These are phyloP conservation scores for Chaetomium tenue DNA, from an alignment of 495 filamentous ascomycete genomes.

Conservation along the genomic window DNA sequence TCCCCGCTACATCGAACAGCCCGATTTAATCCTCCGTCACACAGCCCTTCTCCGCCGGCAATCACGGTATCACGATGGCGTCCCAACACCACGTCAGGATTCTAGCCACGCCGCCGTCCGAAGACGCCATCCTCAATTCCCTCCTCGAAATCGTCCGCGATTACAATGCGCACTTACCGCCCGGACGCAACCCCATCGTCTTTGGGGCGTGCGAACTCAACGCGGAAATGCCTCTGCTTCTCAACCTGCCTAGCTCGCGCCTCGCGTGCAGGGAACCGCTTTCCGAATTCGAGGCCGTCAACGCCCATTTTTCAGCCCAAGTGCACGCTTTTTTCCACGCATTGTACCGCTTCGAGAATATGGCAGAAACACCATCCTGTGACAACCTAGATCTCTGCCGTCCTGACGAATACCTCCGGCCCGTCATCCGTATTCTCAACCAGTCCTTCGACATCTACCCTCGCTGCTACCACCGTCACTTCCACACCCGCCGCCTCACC, in stretches of 20 bases:
- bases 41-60: too few species aligned
- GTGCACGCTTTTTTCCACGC: constrained; percentile 28
- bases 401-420: not conserved
- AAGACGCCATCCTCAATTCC: constrained; percentile 8
- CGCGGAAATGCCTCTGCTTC: constrained; percentile 29
- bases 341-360: not conserved
- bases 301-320: constrained; percentile 33
- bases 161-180: not conserved
- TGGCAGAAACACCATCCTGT: not conserved
- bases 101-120: not conserved
- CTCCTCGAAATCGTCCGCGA: not conserved
- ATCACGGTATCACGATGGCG: too few species aligned
- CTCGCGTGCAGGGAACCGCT: constrained; percentile 31
- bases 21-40: too few species aligned
- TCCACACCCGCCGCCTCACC: constrained; percentile 13
- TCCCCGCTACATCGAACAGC: too few species aligned
- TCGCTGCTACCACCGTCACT: constrained; percentile 7
- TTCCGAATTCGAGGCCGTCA: constrained; percentile 29
- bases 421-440: not conserved
- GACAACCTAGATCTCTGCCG: not conserved
- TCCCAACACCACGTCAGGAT: constrained; percentile 6
- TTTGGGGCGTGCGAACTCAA: not conserved
- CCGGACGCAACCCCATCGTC: too few species aligned
- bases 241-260: constrained; percentile 26
- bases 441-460: constrained; percentile 1